Base-by-base conservation (phyloP, 2,329 filamentous ascomycete genomes). In the Venturia nashicola region DNA sequence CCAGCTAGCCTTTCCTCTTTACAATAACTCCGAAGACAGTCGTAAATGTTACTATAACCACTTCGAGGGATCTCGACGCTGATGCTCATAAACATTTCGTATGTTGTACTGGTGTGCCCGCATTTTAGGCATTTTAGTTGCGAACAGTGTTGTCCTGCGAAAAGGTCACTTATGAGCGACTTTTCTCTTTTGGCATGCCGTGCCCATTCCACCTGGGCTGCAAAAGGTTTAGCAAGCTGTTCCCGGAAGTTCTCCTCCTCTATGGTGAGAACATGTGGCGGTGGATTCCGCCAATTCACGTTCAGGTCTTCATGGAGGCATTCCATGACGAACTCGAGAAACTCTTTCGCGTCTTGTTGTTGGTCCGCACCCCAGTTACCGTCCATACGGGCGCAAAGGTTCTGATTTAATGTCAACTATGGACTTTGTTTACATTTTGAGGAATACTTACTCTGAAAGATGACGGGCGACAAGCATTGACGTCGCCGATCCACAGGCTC, bases 291-390 rank as follows among this genome's bases (percentile, higher is more conserved):
- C 78, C 85, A 88, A 39, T 82, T 81, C 7, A 80, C 75, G 72
- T 96, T 95, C 5, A 95, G 86, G 74, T 99, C 94, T 71, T 94
- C 89, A 69, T 93, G 88, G 14, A 97, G 79, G 68, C 88, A 86
- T 62, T 90, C 86, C 44, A 96, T 81, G 34, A 97, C 74, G 71
- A 95, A 96, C 57, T 86, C 85, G 68, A 93, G 86, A 68, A 96
- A 96, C 70, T 97, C 94, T 68, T 92, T 89, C 1, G 91, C 88
- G 71, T 99, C 94, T 75, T 97, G 94, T 72, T 97, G 93, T 61
- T 85, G 78, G 32, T 81, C 80, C 48, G 90, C 87, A 16, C 87
- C 89, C 77, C 91, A 94, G 68, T 84, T 80, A 7, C 83, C 79
- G 65, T 84, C 84, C 67, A 86, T 76, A 20, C 84, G 80, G 5